Conservation (phyloP, 1,284 basidiomycete species). For the Vanrija sp. region DNA sequence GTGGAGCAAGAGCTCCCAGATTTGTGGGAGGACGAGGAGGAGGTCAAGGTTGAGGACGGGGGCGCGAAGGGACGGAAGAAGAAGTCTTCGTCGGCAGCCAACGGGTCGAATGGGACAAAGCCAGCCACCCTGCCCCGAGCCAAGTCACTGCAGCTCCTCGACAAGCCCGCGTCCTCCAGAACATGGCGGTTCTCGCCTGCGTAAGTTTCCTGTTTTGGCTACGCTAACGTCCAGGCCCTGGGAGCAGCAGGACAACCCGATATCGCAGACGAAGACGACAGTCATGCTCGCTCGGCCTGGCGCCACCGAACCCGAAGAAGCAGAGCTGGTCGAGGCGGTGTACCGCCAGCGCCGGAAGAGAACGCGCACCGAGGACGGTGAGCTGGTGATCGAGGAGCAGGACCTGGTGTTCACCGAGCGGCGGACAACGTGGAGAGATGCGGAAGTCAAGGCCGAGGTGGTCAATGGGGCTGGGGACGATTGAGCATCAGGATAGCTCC, state of each 20-base stretch:
- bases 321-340: slow-evolving; percentile 1
- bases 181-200: slow-evolving; percentile 10
- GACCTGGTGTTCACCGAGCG: slow-evolving; percentile 15
- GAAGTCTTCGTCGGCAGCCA: not conserved
- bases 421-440: slow-evolving; percentile 1
- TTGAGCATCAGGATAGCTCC: not conserved
- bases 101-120: not conserved
- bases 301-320: slow-evolving; percentile 3
- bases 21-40: slow-evolving; percentile 64
- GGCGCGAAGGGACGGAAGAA: slow-evolving; percentile 4
- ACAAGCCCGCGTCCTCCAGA: slow-evolving; percentile 1
- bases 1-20: slow-evolving; percentile 63
- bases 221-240: slow-evolving; percentile 6
- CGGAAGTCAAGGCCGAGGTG: not conserved
- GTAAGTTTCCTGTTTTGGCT: not conserved
- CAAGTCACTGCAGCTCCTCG: slow-evolving; percentile 5
- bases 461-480: not conserved
- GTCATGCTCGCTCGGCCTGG: not conserved
- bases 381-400: slow-evolving; percentile 13
- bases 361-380: not conserved
- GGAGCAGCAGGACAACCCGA: slow-evolving; percentile 10
- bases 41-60: slow-evolving; percentile 29
- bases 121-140: not conserved
- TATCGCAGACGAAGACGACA: not conserved
- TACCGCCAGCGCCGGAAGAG: slow-evolving; percentile 11